Evolutionary conservation across 352 stramenopile species (phyloP).

Genomic region (Phytophthora pinifolia): DNA sequence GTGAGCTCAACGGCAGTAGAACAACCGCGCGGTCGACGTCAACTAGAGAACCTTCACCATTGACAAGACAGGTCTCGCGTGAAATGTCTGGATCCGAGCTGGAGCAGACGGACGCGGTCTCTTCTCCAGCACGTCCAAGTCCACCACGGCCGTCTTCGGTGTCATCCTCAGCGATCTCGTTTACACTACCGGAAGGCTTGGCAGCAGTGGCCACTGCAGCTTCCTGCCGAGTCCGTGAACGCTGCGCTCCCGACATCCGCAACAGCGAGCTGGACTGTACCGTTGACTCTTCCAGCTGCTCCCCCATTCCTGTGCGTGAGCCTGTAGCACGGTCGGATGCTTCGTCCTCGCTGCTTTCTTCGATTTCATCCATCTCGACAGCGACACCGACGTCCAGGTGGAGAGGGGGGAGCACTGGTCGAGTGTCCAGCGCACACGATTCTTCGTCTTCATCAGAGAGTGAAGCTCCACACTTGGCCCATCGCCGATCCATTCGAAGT

Average conservation of each 20-base stretch:
- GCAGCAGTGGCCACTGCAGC: constrained; percentile 11
- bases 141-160: constrained; percentile 6
- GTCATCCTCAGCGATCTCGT: constrained; percentile 17
- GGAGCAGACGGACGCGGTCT: constrained; percentile 3
- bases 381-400: constrained; percentile 1
- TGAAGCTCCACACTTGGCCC: constrained; percentile 8
- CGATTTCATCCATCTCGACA: constrained; percentile 26
- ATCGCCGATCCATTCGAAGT: constrained; percentile 10
- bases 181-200: constrained; percentile 8
- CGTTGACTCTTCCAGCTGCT: constrained; percentile 21
- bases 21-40: constrained; percentile 1
- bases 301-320: constrained; percentile 8
- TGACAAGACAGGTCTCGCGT: constrained; percentile 9
- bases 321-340: constrained; percentile 5
- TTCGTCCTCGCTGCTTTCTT: constrained; percentile 10
- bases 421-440: constrained; percentile 11
- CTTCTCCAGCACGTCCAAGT: constrained; percentile 2
- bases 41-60: constrained; percentile 17
- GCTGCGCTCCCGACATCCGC: constrained; percentile 7
- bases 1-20: constrained; percentile 12
- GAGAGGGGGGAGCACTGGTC: constrained; percentile 4
- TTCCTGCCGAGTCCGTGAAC: constrained; percentile 13
- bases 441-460: constrained; percentile 29
- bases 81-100: constrained; percentile 26
- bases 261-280: constrained; percentile 24